Conservation (phyloP, 1,284 basidiomycete species). For the Tremellales sp. region DNA sequence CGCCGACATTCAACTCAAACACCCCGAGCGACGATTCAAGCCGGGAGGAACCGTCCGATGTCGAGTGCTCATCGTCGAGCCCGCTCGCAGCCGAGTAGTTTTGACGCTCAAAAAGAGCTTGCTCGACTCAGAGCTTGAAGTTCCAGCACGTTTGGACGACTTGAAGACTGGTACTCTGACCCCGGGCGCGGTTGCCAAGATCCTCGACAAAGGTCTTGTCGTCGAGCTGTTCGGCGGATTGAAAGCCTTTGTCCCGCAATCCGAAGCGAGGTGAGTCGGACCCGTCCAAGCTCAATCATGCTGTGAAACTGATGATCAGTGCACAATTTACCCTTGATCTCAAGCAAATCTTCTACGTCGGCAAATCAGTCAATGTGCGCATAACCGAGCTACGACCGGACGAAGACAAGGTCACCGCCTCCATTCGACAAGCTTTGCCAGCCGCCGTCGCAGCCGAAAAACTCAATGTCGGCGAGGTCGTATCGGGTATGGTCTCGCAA, state of each 20-base stretch:
- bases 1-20: constrained; percentile 86
- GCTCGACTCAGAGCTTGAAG: constrained; percentile 70
- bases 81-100: constrained; percentile 72
- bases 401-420: constrained; percentile 68
- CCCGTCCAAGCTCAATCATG: background rate
- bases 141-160: constrained; percentile 65
- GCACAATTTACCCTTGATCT: constrained; percentile 64
- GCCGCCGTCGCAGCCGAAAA: constrained; percentile 60
- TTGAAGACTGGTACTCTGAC: constrained; percentile 66
- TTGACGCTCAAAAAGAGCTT: constrained; percentile 92
- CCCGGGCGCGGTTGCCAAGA: constrained; percentile 78
- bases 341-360: constrained; percentile 66
- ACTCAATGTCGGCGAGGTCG: constrained; percentile 70
- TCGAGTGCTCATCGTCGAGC: constrained; percentile 74
- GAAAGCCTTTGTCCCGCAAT: constrained; percentile 74
- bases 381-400: constrained; percentile 69
- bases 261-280: constrained; percentile 56
- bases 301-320: constrained; percentile 53
- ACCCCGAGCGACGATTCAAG: constrained; percentile 90
- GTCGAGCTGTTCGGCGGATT: constrained; percentile 89
- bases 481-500: constrained; percentile 66
- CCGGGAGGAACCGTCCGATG: constrained; percentile 79
- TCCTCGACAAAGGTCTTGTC: constrained; percentile 70
- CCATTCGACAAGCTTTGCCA: constrained; percentile 75
- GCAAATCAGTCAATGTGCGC: constrained; percentile 81